A percentile compares a stretch with the other conserved stretches of the same genome.
Conservation (phyloP, 208 protist genomes). For the Phytomonas francai region DNA sequence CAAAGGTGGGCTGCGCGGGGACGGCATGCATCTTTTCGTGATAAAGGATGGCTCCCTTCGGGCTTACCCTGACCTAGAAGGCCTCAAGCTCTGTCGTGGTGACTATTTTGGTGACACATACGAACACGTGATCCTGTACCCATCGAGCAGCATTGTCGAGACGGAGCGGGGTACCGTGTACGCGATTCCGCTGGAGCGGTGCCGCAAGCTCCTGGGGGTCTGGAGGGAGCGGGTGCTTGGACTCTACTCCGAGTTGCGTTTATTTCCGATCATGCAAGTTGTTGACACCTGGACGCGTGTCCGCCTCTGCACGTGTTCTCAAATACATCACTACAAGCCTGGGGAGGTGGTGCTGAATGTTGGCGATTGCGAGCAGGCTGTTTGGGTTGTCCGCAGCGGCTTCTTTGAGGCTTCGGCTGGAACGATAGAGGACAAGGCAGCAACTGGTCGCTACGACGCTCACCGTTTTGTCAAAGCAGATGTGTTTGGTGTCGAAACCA, state of each 20-base stretch:
- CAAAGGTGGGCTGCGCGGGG: conserved; percentile 37
- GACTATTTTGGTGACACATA: conserved; percentile 72
- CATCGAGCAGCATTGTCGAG: conserved; percentile 30
- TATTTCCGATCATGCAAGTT: conserved; percentile 36
- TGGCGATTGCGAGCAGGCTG: conserved; percentile 17
- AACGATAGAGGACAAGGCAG: conserved; percentile 18
- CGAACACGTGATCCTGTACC: conserved; percentile 26
- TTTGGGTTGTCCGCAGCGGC: conserved; percentile 43
- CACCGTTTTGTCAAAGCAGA: conserved; percentile 27
- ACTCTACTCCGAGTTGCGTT: conserved; percentile 18
- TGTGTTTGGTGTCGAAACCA: conserved; percentile 50
- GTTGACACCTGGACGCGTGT: conserved; percentile 42
- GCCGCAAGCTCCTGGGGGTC: conserved; percentile 12
- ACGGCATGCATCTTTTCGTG: conserved; percentile 57
- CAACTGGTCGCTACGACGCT: conserved; percentile 23
- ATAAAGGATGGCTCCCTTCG: conserved; percentile 47
- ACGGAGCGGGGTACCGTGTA: conserved; percentile 52
- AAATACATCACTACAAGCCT: conserved; percentile 5
- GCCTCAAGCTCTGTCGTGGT: conserved; percentile 31
- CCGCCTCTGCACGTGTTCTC: conserved; percentile 38
- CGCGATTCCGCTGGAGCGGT: conserved; percentile 40
- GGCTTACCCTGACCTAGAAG: conserved; percentile 26
- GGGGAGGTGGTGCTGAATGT: conserved; percentile 25
- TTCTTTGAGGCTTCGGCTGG: conserved; percentile 26
- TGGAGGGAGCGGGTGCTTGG: conserved; percentile 31